phyloP scores from a whole-genome alignment of 2,329 filamentous ascomycete species.

The Fusarium tricinctum region DNA sequence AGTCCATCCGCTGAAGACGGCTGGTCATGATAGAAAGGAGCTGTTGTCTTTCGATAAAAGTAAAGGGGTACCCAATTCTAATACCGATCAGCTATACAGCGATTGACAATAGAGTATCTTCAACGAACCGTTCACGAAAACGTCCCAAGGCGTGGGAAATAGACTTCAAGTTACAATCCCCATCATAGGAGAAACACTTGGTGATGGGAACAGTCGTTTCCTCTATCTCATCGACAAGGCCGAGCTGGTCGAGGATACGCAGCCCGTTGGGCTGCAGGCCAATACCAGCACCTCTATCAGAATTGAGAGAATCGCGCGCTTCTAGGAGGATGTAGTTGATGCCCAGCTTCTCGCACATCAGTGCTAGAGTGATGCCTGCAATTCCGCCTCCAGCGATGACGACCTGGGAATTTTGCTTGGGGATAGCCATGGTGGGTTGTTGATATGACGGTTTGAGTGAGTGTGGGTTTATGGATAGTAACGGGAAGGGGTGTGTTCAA shows the following conservation, averaged over 20 bases:
- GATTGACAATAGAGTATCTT: background rate
- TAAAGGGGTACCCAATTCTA: constrained; percentile 5
- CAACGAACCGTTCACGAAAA: background rate
- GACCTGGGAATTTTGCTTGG: background rate
- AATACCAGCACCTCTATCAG: constrained; percentile 10
- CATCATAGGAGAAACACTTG: constrained; percentile 12
- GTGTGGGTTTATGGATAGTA: too few species aligned
- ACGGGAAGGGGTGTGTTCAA: too few species aligned
- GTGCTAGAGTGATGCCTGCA: constrained; percentile 1
- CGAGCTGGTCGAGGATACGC: background rate
- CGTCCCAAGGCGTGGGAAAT: background rate
- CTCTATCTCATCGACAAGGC: constrained; percentile 4
- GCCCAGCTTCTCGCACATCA: constrained; percentile 8
- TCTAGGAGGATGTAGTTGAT: constrained; percentile 9
- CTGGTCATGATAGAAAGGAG: background rate
- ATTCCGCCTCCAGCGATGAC: constrained; percentile 2
- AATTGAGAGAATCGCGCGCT: background rate
- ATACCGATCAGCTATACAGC: background rate
- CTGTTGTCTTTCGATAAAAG: background rate
- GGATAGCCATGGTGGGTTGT: background rate
- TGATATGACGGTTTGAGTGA: background rate
- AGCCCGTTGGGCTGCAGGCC: constrained; percentile 6
- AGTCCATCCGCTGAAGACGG: background rate
- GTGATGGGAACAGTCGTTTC: background rate
- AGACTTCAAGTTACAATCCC: background rate